These are phyloP conservation scores for Aspergillus costaricaensis DNA, from an alignment of 2,329 filamentous ascomycete genomes.

Conservation along the genomic window DNA sequence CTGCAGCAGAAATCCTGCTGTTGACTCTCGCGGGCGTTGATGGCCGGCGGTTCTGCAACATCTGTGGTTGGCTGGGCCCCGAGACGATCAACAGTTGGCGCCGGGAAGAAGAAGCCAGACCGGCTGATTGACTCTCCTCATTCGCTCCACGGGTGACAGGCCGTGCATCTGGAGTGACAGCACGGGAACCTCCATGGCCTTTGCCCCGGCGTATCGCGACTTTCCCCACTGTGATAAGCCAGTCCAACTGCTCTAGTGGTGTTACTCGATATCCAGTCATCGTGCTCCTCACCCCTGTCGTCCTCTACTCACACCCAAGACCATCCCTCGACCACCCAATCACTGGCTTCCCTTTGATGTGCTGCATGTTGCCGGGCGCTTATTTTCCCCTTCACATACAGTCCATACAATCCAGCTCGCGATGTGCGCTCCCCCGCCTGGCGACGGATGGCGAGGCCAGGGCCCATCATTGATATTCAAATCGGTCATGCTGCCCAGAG, in stretches of 20 bases:
- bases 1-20: not conserved
- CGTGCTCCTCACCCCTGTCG: slow-evolving; percentile 2
- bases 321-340: slow-evolving; percentile 19
- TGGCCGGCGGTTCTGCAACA: slow-evolving; percentile 30
- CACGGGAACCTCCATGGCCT: slow-evolving; percentile 10
- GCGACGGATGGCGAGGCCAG: slow-evolving; percentile 17
- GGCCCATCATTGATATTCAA: slow-evolving; percentile 36
- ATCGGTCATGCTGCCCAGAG: slow-evolving; percentile 18
- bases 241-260: slow-evolving; percentile 25
- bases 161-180: slow-evolving; percentile 20
- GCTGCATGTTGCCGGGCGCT: slow-evolving; percentile 34
- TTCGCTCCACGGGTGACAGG: slow-evolving; percentile 23
- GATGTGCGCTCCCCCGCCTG: slow-evolving; percentile 17
- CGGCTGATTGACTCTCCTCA: slow-evolving; percentile 20
- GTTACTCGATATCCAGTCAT: slow-evolving; percentile 30
- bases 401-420: slow-evolving; percentile 13
- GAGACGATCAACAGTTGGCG: slow-evolving; percentile 33
- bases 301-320: slow-evolving; percentile 8
- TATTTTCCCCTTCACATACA: slow-evolving; percentile 26
- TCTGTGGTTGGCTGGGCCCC: slow-evolving; percentile 30
- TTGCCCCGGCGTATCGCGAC: slow-evolving; percentile 11
- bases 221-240: slow-evolving; percentile 38
- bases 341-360: slow-evolving; percentile 11
- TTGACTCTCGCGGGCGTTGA: not conserved
- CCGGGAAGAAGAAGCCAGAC: slow-evolving; percentile 29